phyloP scores from a whole-genome alignment of 2,329 filamentous ascomycete genomes.

The Botryosphaeria dothidea region DNA sequence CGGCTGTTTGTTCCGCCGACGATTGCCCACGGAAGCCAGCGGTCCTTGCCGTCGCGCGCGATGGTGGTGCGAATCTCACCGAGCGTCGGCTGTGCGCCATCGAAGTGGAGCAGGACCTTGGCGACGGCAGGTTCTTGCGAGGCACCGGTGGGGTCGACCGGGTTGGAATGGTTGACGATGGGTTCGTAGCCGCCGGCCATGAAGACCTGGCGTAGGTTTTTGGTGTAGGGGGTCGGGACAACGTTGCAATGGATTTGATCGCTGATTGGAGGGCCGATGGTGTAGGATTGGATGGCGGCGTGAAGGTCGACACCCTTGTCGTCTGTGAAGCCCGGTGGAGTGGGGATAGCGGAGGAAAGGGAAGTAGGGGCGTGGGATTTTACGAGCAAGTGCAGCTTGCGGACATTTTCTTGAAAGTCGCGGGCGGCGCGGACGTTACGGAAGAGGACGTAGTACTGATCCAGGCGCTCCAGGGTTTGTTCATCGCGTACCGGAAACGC shows the following conservation, averaged over 20 bases:
- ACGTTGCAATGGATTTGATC: conserved; percentile 28
- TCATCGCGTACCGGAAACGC: conserved; percentile 67
- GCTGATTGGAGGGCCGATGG: conserved; percentile 20
- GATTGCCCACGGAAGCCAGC: conserved; percentile 37
- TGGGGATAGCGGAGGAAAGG: conserved; percentile 44
- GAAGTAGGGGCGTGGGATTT: conserved; percentile 44
- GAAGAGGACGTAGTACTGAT: conserved; percentile 72
- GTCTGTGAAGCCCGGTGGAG: conserved; percentile 44
- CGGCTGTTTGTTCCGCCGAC: conserved; percentile 28
- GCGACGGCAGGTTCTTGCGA: background rate
- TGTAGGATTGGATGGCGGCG: background rate
- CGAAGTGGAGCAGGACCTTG: conserved; percentile 30
- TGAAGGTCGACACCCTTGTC: conserved; percentile 42
- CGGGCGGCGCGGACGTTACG: conserved; percentile 58
- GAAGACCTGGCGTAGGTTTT: conserved; percentile 20
- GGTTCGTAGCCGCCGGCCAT: conserved; percentile 10
- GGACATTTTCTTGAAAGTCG: conserved; percentile 60
- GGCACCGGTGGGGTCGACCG: background rate
- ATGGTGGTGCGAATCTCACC: conserved; percentile 33
- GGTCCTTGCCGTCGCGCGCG: conserved; percentile 30
- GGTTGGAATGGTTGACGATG: background rate
- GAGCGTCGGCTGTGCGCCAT: conserved; percentile 35
- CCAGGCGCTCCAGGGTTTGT: conserved; percentile 62
- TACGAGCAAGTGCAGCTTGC: conserved; percentile 52
- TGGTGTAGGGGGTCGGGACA: conserved; percentile 22